Conservation (phyloP, 306 rosid species). For the Arachis hypogaea region DNA sequence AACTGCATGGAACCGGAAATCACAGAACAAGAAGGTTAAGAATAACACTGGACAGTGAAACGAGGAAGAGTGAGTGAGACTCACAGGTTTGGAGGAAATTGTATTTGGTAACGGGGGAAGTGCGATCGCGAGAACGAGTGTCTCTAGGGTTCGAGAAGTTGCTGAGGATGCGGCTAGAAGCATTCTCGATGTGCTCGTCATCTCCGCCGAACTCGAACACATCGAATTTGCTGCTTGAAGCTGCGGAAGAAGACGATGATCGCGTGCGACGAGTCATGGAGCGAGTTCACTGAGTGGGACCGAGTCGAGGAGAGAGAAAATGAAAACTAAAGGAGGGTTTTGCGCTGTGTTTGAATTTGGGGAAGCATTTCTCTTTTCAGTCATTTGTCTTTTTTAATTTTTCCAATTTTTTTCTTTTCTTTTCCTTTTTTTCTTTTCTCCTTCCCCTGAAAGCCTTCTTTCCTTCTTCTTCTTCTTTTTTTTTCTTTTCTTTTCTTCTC, state of each 20-base stretch:
- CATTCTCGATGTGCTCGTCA: slow-evolving; percentile 38
- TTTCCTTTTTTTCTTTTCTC: not conserved
- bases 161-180: slow-evolving; percentile 11
- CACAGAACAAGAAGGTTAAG: not conserved
- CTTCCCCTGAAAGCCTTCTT: too few relatives aligned
- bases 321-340: not conserved
- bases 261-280: slow-evolving; percentile 51
- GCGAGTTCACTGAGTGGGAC: not conserved
- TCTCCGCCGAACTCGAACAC: slow-evolving; percentile 62
- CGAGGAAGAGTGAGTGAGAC: not conserved
- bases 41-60: not conserved
- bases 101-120: slow-evolving; percentile 54
- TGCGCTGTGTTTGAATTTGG: not conserved
- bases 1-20: slow-evolving; percentile 38
- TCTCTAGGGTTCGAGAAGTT: slow-evolving; percentile 48
- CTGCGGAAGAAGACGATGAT: slow-evolving; percentile 38
- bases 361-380: not conserved
- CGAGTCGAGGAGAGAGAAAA: slow-evolving; percentile 21
- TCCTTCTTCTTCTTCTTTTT: not conserved
- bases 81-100: slow-evolving; percentile 55
- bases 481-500: not conserved
- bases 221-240: slow-evolving; percentile 45
- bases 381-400: not conserved
- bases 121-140: not conserved
- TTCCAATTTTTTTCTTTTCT: not conserved